Percentiles rank a stretch among this genome's conserved stretches.
Conservation (phyloP, 139 green algal genomes). For the Volvox reticuliferus region DNA sequence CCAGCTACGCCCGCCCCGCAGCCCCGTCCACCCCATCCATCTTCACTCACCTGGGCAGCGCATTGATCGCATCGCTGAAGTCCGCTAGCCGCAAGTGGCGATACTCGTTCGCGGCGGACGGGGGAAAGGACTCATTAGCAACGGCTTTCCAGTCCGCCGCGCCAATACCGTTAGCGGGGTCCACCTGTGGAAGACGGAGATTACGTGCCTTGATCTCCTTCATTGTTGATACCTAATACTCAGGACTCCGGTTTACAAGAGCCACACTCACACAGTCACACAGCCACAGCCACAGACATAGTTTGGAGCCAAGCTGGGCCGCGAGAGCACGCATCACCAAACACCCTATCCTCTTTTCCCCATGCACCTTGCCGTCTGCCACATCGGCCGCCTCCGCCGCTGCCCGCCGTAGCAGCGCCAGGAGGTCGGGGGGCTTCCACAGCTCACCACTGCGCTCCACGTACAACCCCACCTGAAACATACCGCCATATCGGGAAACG, state of each 20-base stretch:
- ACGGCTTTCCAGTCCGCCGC: constrained; percentile 73
- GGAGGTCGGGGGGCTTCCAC: constrained; percentile 86
- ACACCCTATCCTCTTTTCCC: too few relatives aligned
- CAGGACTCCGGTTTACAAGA: too few relatives aligned
- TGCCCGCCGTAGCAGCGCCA: constrained; percentile 74
- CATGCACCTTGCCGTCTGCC: constrained; percentile 63
- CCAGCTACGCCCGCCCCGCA: not conserved
- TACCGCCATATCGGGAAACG: too few relatives aligned
- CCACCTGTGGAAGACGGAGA: not conserved
- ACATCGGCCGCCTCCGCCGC: constrained; percentile 63
- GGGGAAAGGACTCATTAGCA: constrained; percentile 66
- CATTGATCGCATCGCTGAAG: constrained; percentile 81
- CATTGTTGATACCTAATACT: too few relatives aligned
- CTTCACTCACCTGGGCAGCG: constrained; percentile 68
- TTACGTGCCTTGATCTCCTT: too few relatives aligned
- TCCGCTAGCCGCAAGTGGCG: constrained; percentile 84
- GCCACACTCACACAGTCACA: too few relatives aligned
- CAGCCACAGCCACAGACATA: too few relatives aligned
- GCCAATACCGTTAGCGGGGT: constrained; percentile 27
- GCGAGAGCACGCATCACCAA: too few relatives aligned
- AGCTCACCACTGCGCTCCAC: constrained; percentile 73
- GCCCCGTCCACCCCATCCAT: not conserved
- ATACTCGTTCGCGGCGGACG: constrained; percentile 71
- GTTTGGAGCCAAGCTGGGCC: too few relatives aligned
- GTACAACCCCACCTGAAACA: constrained; percentile 22